Evolutionary conservation across 2,329 filamentous ascomycete genomes (phyloP).

Genomic region (Coniochaeta sp.): DNA sequence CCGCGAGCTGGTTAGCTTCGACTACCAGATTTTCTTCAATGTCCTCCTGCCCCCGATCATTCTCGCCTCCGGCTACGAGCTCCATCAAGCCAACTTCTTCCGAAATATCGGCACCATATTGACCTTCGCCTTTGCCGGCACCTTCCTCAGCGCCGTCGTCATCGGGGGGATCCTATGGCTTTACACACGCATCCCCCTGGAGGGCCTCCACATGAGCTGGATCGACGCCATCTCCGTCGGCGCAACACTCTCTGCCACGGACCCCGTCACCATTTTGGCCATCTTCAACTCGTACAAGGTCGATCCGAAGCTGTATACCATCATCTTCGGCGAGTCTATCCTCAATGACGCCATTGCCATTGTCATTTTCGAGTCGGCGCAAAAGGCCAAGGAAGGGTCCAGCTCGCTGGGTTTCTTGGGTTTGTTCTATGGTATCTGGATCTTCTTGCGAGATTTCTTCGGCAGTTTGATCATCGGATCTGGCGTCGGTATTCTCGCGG

Average conservation of each 20-base stretch:
- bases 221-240: conserved; percentile 96
- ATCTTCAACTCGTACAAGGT: conserved; percentile 99
- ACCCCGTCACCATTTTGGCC: conserved; percentile 93
- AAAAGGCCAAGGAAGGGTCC: conserved; percentile 77
- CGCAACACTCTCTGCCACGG: conserved; percentile 91
- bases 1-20: conserved; percentile 86
- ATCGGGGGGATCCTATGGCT: conserved; percentile 83
- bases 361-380: conserved; percentile 95
- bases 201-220: conserved; percentile 80
- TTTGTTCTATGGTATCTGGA: conserved; percentile 83
- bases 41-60: conserved; percentile 97
- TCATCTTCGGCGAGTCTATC: conserved; percentile 98
- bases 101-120: conserved; percentile 95
- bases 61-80: conserved; percentile 89
- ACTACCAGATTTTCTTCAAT: conserved; percentile 99
- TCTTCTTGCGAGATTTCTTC: conserved; percentile 95
- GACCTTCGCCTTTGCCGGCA: conserved; percentile 95
- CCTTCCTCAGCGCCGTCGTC: conserved; percentile 94
- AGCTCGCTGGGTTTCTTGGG: conserved; percentile 69
- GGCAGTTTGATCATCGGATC: conserved; percentile 87
- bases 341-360: conserved; percentile 98
- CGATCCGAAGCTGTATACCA: conserved; percentile 94
- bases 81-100: conserved; percentile 99
- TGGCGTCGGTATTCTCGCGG: conserved; percentile 77
- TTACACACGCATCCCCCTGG: conserved; percentile 80